phyloP scores from a whole-genome alignment of 129 eudicot species.

The Artemisia tridentata region DNA sequence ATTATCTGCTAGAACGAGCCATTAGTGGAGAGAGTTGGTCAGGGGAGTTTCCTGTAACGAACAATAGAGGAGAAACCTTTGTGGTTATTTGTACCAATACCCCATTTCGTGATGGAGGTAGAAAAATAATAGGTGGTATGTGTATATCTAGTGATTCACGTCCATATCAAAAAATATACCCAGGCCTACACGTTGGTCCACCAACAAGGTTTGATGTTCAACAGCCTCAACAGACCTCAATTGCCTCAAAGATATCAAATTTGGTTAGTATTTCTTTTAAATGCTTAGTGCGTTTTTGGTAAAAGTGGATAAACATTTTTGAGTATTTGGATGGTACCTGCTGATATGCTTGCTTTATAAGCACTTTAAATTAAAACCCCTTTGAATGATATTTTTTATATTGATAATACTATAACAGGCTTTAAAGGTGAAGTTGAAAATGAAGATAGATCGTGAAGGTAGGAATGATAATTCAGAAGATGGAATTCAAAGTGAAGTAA shows the following conservation, averaged over 20 bases:
- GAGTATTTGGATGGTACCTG: not conserved
- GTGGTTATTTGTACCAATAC: conserved; percentile 49
- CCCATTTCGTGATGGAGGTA: conserved; percentile 77
- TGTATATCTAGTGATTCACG: conserved; percentile 72
- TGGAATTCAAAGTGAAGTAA: conserved; percentile 55
- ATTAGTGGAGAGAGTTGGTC: conserved; percentile 72
- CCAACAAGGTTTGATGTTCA: conserved; percentile 66
- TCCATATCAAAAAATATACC: conserved; percentile 46
- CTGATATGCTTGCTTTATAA: no score
- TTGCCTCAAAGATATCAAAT: conserved; percentile 75
- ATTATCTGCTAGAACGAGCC: conserved; percentile 44
- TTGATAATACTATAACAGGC: conserved; percentile 41
- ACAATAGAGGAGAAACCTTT: conserved; percentile 62
- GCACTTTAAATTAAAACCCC: no score
- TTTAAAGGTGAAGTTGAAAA: conserved; percentile 63
- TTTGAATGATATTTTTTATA: conserved; percentile 18
- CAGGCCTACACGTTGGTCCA: conserved; percentile 33
- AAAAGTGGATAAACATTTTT: not conserved
- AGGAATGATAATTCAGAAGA: conserved; percentile 55
- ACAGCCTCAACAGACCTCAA: conserved; percentile 74
- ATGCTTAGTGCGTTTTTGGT: not conserved
- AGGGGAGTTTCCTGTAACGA: conserved; percentile 70
- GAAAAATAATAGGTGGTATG: conserved; percentile 58
- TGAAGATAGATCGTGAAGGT: conserved; percentile 47
- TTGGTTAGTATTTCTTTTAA: conserved; percentile 55